Base-by-base conservation (phyloP, 2,329 filamentous ascomycete species). In the Ophiostoma pallidulum region DNA sequence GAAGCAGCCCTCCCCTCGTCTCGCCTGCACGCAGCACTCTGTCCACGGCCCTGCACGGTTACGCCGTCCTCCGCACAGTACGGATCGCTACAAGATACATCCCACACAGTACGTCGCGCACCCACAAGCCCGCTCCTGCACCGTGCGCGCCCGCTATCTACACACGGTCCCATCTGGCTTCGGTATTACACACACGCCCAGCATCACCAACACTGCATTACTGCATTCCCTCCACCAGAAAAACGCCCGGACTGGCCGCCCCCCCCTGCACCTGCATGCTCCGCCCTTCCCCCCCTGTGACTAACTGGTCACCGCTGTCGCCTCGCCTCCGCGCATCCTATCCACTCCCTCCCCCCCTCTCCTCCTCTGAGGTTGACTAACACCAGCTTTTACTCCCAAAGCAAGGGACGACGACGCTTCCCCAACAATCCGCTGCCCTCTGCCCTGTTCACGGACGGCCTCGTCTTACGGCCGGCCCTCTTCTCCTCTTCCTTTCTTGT, bases 21-120 rank as follows among this genome's bases (percentile, higher is more conserved):
- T 12, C 14, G 7, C 24, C 41, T n/a, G 35, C 28, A 4, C 26
- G 36, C n/a, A 9, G 35, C 19, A 37, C 24, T n/a, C 43, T 26
- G 20, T 33, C 24, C 24, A 10, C 24, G 24, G 6, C 24, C 24
- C 24, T 28, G 24, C 24, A 10, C 24, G 6, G 5, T 28, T 28
- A 10, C 24, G 24, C 24, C 24, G n/a, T 46, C 19, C 36, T 10
- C 16, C 10, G 22, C 45, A 47, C 45, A 37, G 45, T 47, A 41
- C 19, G 29, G n/a, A n/a, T n/a, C n/a, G n/a, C n/a, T n/a, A n/a
- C n/a, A n/a, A n/a, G n/a, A n/a, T n/a, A n/a, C n/a, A n/a, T n/a
- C n/a, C n/a, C 41, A 28, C 41, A 43, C 41, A 31, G 41, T 43
- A 43, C 31, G 41, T 43, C 20, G 19, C 41, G 26, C 41, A 32